These are phyloP conservation scores for Fistulina hepatica DNA, from an alignment of 1,284 basidiomycete genomes.

Conservation along the genomic window DNA sequence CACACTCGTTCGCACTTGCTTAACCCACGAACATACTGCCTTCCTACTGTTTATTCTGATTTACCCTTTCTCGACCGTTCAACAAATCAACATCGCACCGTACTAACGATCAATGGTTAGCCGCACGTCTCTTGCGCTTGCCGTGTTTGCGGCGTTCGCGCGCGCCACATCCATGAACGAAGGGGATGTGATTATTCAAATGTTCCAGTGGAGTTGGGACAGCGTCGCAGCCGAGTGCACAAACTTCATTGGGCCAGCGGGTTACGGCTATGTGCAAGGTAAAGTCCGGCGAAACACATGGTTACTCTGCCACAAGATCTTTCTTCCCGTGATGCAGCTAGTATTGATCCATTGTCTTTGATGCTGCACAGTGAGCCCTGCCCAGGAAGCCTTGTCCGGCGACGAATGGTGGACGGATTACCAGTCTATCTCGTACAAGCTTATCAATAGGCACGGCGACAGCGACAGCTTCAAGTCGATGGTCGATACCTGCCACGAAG, in stretches of 20 bases:
- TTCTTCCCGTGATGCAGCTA: neutral
- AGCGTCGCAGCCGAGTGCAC: constrained; percentile 30
- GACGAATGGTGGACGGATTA: constrained; percentile 33
- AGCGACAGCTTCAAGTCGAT: constrained; percentile 22
- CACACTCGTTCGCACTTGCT: neutral
- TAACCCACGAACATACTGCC: neutral
- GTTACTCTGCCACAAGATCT: neutral
- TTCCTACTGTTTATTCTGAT: too few relatives aligned
- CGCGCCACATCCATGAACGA: too few relatives aligned
- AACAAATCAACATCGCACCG: too few relatives aligned
- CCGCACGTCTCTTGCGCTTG: too few relatives aligned
- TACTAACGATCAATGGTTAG: too few relatives aligned
- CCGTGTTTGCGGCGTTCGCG: too few relatives aligned
- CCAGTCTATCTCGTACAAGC: constrained; percentile 28
- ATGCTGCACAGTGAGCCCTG: too few relatives aligned
- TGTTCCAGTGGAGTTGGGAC: constrained; percentile 33
- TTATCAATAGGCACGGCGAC: constrained; percentile 26
- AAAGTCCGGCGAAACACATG: neutral
- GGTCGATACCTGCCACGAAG: constrained; percentile 24
- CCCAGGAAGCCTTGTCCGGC: too few relatives aligned
- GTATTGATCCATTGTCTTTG: too few relatives aligned
- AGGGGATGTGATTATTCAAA: constrained; percentile 35
- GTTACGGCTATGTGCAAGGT: constrained; percentile 36
- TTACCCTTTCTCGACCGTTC: too few relatives aligned
- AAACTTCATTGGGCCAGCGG: constrained; percentile 28